Percentiles rank a stretch among this genome's conserved stretches.
Conservation (phyloP, 306 rosid species). For the Prunus persica region DNA sequence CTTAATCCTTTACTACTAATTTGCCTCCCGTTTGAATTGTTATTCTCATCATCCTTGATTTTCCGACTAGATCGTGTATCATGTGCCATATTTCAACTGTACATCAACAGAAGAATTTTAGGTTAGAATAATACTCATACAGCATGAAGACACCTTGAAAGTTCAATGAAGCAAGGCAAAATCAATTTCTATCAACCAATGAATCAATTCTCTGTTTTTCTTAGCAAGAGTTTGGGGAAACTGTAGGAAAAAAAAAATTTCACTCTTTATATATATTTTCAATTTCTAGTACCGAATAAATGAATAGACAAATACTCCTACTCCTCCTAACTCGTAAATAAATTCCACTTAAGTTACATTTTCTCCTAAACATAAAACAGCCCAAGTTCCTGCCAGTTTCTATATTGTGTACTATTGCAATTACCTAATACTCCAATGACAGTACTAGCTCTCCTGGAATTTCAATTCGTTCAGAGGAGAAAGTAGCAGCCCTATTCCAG, state of each 20-base stretch:
- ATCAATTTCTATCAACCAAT: not conserved
- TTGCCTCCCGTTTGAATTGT: constrained; percentile 30
- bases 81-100: constrained; percentile 48
- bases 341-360: too few species aligned
- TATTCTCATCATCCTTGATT: constrained; percentile 40
- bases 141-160: not conserved
- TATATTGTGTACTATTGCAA: not conserved
- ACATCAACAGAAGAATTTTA: constrained; percentile 9
- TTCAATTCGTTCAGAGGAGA: not conserved
- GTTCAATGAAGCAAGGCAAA: not conserved
- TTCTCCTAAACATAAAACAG: not conserved
- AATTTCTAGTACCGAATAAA: too few species aligned
- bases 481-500: not conserved
- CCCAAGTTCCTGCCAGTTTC: not conserved
- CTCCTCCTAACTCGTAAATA: too few species aligned
- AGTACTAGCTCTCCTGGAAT: not conserved
- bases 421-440: not conserved
- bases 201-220: not conserved
- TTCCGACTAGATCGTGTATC: constrained; percentile 44
- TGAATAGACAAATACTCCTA: too few species aligned
- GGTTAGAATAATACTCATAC: not conserved
- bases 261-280: not conserved
- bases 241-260: not conserved
- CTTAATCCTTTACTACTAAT: constrained; percentile 32
- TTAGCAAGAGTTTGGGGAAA: not conserved